Evolutionary conservation across 169 alveolate genomes (phyloP), one percentile per base, ranked within the genome.

Genomic region (Plasmodium ovale): DNA sequence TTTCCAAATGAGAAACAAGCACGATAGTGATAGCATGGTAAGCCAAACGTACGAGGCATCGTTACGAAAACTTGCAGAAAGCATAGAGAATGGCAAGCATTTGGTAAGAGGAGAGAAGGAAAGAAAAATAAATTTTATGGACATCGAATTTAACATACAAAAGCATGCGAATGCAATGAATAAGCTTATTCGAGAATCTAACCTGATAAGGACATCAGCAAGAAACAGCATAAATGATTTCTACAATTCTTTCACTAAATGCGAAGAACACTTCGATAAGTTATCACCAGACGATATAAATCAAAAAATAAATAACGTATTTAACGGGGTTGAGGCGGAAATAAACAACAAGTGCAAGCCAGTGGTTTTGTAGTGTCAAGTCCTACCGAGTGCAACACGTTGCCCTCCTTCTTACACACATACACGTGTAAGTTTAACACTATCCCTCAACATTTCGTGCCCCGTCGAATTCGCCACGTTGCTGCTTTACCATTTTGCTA

Each of bases 291-390:
- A 82, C 49, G 84, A 82, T 21, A 68, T 64, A 49, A 68, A 58
- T 54, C 23, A 33, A 56, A 68, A 37, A 29, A 68, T 82, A 12
- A 19, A 82, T 58, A 53, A 67, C 7, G 35, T 65, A 37, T 68
- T 82, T 59, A 49, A 54, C 27, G 62, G 27, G 7, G 59, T 82
- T 29, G 21, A 42, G 25, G 65, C 21, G 12, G 90, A 82, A 59
- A 82, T 82, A 67, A 82, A 82, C 29, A 82, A 42, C 42, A 56
- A 58, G 33, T 82, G 90, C 14, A 82, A 82, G 47, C 70, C 90
- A 21, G 71, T 82, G 19, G 60, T 53, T 37, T 44, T 82, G 31
- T 82, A 82, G 37, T 7, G n/a, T n/a, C n/a, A n/a, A n/a, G n/a
- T n/a, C n/a, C n/a, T n/a, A n/a, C n/a, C n/a, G n/a, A n/a, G n/a